Evolutionary conservation across 257 asterid genomes (phyloP), one percentile per base, ranked within the genome.

Genomic region (Scutellaria baicalensis): DNA sequence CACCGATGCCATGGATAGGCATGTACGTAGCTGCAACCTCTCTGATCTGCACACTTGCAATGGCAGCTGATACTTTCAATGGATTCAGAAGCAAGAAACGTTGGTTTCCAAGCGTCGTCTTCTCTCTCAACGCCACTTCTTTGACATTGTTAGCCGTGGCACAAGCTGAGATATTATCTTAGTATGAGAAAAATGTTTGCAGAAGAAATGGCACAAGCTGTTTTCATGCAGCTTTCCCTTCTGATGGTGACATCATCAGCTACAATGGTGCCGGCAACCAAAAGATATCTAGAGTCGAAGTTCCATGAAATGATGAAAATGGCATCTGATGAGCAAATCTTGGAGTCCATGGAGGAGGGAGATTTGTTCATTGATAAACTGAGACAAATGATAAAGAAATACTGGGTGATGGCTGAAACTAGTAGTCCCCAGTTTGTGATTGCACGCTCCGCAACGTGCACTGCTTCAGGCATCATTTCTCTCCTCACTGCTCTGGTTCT

Each of bases 101-200:
- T 10, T 77, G 85, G 85, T 71, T 81, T n/a, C 85, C 85, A 0
- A 70, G 74, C 9, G 71, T 67, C 58, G 62, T 60, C 11, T 71
- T 81, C 74, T 61, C 77, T 12, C 76, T 81, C 59, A 78, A 78
- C 17, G 80, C 83, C 8, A 18, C 39, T 68, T 71, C 71, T 1
- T 18, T 77, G 18, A 77, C 85, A 1, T 11, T 81, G 33, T 42
- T 81, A 3, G 68, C 80, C 1, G 81, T 81, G 20, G 60, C 76
- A 1, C 7, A 38, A 39, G 6, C 43, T 77, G n/a, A 4, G 60
- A 1, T 6, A 21, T 21, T 54, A 51, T 50, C 12, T 1, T 17
- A 0, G 16, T 75, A 12, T 27, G 6, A n/a, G 0, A 31, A 49
- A 4, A 12, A 10, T 60, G 6, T 35, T 62, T 16, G 51, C 18